These are phyloP conservation scores for Rutidosis leptorrhynchoides DNA, from an alignment of 129 eudicot species.

Conservation along the genomic window DNA sequence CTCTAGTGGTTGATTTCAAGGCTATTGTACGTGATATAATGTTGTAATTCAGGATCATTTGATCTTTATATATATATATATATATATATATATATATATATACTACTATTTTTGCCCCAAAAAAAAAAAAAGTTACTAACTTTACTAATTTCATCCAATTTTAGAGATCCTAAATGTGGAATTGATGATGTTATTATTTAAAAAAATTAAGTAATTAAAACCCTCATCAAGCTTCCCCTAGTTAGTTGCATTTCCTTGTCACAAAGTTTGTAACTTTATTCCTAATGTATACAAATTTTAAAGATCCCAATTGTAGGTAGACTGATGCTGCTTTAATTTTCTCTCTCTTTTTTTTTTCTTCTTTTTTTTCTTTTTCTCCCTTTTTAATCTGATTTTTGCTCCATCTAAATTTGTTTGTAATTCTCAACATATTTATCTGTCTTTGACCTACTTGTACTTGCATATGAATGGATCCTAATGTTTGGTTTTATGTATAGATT, in stretches of 20 bases:
- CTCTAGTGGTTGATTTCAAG: too few relatives aligned
- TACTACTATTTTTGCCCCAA: too few relatives aligned
- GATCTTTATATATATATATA: too few relatives aligned
- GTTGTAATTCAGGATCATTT: too few relatives aligned
- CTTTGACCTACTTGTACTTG: not conserved
- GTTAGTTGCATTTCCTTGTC: not conserved
- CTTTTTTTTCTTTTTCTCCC: too few relatives aligned
- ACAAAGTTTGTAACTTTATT: not conserved
- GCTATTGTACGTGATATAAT: too few relatives aligned
- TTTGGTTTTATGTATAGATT: not conserved
- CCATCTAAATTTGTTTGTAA: not conserved
- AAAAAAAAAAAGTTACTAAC: not conserved
- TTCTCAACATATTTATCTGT: not conserved
- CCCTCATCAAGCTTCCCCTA: not conserved
- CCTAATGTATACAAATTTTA: not conserved
- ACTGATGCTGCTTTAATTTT: not conserved
- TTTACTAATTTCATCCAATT: not conserved
- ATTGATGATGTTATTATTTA: not conserved
- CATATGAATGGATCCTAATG: not conserved
- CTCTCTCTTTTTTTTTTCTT: too few relatives aligned
- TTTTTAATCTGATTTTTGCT: not conserved
- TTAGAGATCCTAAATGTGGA: not conserved
- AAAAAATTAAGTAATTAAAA: not conserved
- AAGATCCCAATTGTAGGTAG: conserved; percentile 16
- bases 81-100: too few relatives aligned